These are phyloP conservation scores for Colletotrichum destructivum DNA, from an alignment of 2,329 filamentous ascomycete species.

Conservation along the genomic window DNA sequence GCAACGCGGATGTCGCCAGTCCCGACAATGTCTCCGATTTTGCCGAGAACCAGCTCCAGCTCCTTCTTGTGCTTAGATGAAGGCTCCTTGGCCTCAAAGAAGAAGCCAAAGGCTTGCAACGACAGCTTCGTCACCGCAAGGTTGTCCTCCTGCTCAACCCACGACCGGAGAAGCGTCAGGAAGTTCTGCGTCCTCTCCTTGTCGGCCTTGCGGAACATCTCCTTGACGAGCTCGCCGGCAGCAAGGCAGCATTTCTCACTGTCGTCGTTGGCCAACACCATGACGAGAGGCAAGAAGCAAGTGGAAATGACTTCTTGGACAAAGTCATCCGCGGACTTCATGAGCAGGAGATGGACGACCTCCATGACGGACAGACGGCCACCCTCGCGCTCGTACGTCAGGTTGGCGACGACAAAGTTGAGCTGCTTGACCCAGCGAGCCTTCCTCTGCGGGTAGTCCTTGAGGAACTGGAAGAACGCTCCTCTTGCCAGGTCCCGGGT, in stretches of 20 bases:
- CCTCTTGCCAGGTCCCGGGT: conserved; percentile 90
- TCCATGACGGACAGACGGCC: conserved; percentile 95
- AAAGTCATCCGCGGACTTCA: conserved; percentile 86
- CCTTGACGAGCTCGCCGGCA: conserved; percentile 83
- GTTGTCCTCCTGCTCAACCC: conserved; percentile 84
- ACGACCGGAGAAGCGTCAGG: conserved; percentile 78
- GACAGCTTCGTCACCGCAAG: conserved; percentile 79
- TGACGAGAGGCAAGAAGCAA: conserved; percentile 88
- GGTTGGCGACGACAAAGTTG: conserved; percentile 88
- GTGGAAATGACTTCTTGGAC: conserved; percentile 85
- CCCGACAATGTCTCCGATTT: conserved; percentile 67
- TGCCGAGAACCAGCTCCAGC: conserved; percentile 72
- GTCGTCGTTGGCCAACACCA: conserved; percentile 91
- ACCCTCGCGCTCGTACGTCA: conserved; percentile 90
- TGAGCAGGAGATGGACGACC: conserved; percentile 86
- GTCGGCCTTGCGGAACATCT: conserved; percentile 85
- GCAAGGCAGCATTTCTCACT: conserved; percentile 87
- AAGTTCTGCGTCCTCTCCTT: conserved; percentile 80
- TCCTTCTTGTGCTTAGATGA: conserved; percentile 77
- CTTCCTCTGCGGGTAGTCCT: conserved; percentile 94
- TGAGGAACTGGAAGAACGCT: conserved; percentile 93
- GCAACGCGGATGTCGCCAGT: conserved; percentile 66
- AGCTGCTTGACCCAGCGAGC: conserved; percentile 91
- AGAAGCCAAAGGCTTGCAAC: conserved; percentile 86
- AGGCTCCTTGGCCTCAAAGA: conserved; percentile 79